Conservation (phyloP, 139 green algal genomes). For the Gonium pectorale region DNA sequence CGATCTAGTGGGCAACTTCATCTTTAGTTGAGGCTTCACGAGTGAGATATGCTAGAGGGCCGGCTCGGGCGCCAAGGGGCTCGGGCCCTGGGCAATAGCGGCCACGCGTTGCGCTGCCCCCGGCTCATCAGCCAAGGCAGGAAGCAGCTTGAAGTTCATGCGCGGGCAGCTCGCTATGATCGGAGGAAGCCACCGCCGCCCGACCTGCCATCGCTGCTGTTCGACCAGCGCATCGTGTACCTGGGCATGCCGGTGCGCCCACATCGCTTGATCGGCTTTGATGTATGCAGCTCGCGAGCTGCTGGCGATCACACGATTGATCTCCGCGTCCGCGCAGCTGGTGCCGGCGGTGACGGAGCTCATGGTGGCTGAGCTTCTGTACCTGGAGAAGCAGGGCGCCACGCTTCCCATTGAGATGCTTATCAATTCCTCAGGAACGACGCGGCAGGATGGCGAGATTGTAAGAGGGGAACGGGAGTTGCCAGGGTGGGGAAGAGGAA, state of each 20-base stretch:
- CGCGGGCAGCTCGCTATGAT: slow-evolving; percentile 50
- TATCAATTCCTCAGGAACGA: slow-evolving; percentile 95
- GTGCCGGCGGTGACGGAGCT: slow-evolving; percentile 98
- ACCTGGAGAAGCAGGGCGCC: slow-evolving; percentile 92
- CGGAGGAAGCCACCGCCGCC: slow-evolving; percentile 83
- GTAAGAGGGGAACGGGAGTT: slow-evolving; percentile 62
- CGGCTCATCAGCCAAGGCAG: slow-evolving; percentile 4
- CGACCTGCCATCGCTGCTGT: slow-evolving; percentile 96
- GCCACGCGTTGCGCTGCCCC: background rate
- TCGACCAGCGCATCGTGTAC: slow-evolving; percentile 97
- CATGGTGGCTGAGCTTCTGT: slow-evolving; percentile 97
- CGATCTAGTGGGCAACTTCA: too few species aligned
- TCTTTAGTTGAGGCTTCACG: too few species aligned
- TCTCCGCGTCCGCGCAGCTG: slow-evolving; percentile 74
- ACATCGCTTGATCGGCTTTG: background rate
- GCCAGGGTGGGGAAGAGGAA: too few species aligned
- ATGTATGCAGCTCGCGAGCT: background rate
- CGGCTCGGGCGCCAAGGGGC: background rate
- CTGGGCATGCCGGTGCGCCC: slow-evolving; percentile 95
- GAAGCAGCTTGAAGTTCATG: slow-evolving; percentile 44
- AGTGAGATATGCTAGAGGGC: slow-evolving; percentile 31
- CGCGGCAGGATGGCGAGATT: slow-evolving; percentile 76
- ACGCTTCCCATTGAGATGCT: slow-evolving; percentile 95
- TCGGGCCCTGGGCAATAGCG: background rate
- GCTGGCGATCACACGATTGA: background rate